Evolutionary conservation across 2,329 filamentous ascomycete genomes (phyloP).

Genomic region (Monilinia polystroma): DNA sequence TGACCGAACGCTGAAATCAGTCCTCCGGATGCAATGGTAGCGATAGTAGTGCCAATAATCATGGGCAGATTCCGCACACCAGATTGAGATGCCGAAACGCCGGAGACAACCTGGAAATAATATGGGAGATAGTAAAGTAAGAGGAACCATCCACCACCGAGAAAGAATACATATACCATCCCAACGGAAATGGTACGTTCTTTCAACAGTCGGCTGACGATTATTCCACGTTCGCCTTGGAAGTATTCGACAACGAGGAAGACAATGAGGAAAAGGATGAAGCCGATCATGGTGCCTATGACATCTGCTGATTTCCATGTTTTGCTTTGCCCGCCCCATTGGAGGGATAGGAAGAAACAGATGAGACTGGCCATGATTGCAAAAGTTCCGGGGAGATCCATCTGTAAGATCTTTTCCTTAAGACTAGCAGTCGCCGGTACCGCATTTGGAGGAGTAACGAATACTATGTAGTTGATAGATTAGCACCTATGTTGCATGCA

Average conservation of each 20-base stretch:
- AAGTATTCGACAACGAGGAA: conserved; percentile 45
- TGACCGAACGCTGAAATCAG: conserved; percentile 41
- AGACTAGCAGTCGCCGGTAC: conserved; percentile 43
- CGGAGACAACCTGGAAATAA: conserved; percentile 50
- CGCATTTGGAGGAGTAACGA: conserved; percentile 43
- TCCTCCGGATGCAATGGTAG: conserved; percentile 41
- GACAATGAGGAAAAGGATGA: conserved; percentile 37
- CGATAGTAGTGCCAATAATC: conserved; percentile 38
- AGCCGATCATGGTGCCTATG: conserved; percentile 47
- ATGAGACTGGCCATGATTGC: conserved; percentile 48
- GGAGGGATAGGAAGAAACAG: conserved; percentile 48
- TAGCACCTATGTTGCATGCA: background rate
- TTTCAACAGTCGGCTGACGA: conserved; percentile 48
- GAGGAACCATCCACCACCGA: conserved; percentile 48
- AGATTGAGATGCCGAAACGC: conserved; percentile 38
- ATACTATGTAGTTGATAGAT: background rate
- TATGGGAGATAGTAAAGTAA: conserved; percentile 51
- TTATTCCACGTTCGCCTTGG: conserved; percentile 51
- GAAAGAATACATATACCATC: conserved; percentile 45
- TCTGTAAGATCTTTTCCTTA: conserved; percentile 48
- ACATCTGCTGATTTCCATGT: conserved; percentile 46
- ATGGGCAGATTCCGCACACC: conserved; percentile 46
- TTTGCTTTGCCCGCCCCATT: conserved; percentile 49
- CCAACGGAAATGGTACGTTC: conserved; percentile 47
- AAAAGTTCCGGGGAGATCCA: conserved; percentile 49